Base-by-base conservation (phyloP, 2,329 filamentous ascomycete species). In the Microdochium bolleyi region DNA sequence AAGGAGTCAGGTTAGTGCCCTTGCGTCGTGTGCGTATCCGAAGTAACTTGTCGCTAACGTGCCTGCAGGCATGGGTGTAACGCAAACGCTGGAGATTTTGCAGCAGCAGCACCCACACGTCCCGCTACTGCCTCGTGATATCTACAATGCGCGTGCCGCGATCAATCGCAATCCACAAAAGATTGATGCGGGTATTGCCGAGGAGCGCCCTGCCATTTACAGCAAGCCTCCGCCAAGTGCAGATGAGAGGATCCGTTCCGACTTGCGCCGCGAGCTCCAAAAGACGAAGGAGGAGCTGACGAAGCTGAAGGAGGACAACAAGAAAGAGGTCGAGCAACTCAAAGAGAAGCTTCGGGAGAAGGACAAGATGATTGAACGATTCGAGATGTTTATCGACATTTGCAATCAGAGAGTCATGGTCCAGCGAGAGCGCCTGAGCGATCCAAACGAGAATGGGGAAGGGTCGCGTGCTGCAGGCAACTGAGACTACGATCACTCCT, bases 331-430 rank as follows among this genome's bases (percentile, higher is more conserved):
- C 44, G 80, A 80, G 16, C 73, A 75, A 1, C 66, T 86, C 53
- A 80, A 82, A 60, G 72, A 75, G 52, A 75, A 82, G 60, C 65
- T 92, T 16, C 77, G 76, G 41, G 80, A 86, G 54, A 85, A 85
- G 65, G 79, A 84, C 55, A 75, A 77, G 60, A 75, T 79, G 54
- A 85, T 86, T 52, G 67, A 76, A 55, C 82, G 79, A 62, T 86
- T 85, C 58, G 82, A 86, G 66, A 83, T 83, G 77, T 86, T 86
- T 52, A 85, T 86, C 60, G 83, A 86, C 64, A 84, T 86, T 52
- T 85, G 82, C 63, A 86, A 86, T 60, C 75, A 84, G 63, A 72
- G 83, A 50, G 82, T 85, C 56, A 85, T 85, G 73, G 72, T 84
- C 51, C 80, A 83, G 64, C 71, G 81, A 50, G 77, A 82, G 61